A percentile compares a stretch with the other conserved stretches of the same genome.
phyloP scores from a whole-genome alignment of 495 filamentous ascomycete species.

The Daldinia grandis region DNA sequence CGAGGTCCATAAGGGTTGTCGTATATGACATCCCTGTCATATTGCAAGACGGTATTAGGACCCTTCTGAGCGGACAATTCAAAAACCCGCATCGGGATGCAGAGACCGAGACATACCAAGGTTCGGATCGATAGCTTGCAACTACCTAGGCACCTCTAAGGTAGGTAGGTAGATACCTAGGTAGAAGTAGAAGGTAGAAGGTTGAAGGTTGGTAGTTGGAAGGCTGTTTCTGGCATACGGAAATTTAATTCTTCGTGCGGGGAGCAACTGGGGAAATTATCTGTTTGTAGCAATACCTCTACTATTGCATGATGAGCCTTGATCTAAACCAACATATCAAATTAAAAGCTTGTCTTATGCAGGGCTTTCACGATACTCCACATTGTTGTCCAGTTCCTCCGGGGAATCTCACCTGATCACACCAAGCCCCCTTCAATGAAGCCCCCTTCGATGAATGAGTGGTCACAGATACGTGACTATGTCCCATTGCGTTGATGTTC shows the following conservation, averaged over 20 bases:
- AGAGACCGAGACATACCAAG: background rate
- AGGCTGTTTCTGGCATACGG: slow-evolving; percentile 24
- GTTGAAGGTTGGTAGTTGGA: background rate
- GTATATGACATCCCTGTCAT: background rate
- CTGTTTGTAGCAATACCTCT: slow-evolving; percentile 9
- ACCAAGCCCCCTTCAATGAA: slow-evolving; percentile 17
- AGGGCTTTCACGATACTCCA: slow-evolving; percentile 32
- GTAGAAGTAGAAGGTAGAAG: background rate
- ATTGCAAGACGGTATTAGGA: background rate
- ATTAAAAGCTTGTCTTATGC: slow-evolving; percentile 1
- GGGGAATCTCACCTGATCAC: slow-evolving; percentile 12
- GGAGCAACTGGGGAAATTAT: slow-evolving; percentile 12
- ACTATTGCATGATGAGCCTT: slow-evolving; percentile 7
- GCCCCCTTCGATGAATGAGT: slow-evolving; percentile 14
- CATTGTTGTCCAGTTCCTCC: slow-evolving; percentile 13
- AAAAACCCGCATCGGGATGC: background rate
- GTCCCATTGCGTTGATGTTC: slow-evolving; percentile 40
- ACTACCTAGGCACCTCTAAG: background rate
- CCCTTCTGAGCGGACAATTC: background rate
- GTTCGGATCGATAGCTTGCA: background rate
- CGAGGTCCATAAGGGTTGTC: background rate
- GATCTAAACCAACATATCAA: background rate
- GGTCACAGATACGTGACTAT: slow-evolving; percentile 35
- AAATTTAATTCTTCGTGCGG: slow-evolving; percentile 39
- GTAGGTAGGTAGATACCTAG: background rate